Percentiles rank a stretch among this genome's conserved stretches.
Conservation (phyloP, 2,329 filamentous ascomycete species). For the Camptophora hylomeconis region DNA sequence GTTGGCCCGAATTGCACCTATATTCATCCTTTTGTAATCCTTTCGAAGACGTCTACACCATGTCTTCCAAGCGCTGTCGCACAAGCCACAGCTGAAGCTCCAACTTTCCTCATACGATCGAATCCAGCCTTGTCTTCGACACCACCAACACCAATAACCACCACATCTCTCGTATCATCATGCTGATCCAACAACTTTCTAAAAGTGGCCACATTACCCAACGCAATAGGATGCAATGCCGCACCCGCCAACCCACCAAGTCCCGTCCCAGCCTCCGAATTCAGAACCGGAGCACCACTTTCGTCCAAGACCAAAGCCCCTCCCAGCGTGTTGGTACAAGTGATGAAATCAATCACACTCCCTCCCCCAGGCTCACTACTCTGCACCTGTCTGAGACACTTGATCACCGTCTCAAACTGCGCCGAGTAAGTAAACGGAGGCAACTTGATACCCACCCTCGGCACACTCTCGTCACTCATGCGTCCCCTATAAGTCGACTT, state of each 20-base stretch:
- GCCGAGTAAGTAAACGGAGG: slow-evolving; percentile 62
- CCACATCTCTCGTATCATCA: slow-evolving; percentile 38
- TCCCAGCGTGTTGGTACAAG: slow-evolving; percentile 62
- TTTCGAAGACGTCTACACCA: slow-evolving; percentile 49
- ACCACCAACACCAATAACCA: slow-evolving; percentile 60
- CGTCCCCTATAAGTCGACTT: slow-evolving; percentile 19
- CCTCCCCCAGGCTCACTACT: slow-evolving; percentile 13
- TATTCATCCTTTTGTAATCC: slow-evolving; percentile 36
- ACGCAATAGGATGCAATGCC: slow-evolving; percentile 56
- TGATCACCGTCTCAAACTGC: slow-evolving; percentile 47
- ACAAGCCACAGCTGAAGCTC: slow-evolving; percentile 54
- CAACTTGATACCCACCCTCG: slow-evolving; percentile 55
- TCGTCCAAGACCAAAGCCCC: slow-evolving; percentile 46
- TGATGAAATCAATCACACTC: slow-evolving; percentile 43
- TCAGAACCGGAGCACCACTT: slow-evolving; percentile 26
- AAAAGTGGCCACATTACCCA: slow-evolving; percentile 65
- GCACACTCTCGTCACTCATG: slow-evolving; percentile 23
- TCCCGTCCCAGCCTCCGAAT: slow-evolving; percentile 41
- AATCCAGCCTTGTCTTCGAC: slow-evolving; percentile 53
- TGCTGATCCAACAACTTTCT: slow-evolving; percentile 43
- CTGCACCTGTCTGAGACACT: slow-evolving; percentile 31
- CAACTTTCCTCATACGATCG: slow-evolving; percentile 51
- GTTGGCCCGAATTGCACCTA: no score
- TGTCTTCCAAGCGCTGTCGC: slow-evolving; percentile 55
- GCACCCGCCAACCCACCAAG: slow-evolving; percentile 62